Conservation (phyloP, 768 basidiomycete species). For the Coprinopsis marcescibilis region DNA sequence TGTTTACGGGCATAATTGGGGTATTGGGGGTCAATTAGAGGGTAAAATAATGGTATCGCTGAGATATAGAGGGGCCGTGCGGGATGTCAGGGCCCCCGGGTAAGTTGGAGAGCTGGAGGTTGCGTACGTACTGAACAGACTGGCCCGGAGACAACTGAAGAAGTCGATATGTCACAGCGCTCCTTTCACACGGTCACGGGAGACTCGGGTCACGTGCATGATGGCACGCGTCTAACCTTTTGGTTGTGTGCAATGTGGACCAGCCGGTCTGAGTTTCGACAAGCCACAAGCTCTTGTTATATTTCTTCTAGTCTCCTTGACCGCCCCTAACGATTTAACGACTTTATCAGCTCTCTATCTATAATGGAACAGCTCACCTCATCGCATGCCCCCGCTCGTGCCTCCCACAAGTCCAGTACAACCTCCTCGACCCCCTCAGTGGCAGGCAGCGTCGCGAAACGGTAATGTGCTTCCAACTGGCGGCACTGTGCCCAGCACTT, state of each 20-base stretch:
- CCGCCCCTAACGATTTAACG: constrained; percentile 18
- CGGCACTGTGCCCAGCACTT: constrained; percentile 28
- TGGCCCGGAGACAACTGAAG: no score
- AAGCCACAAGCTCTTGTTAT: not conserved
- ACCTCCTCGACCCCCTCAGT: constrained; percentile 48
- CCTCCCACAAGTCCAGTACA: constrained; percentile 51
- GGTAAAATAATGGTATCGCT: not conserved
- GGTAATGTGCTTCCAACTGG: constrained; percentile 35
- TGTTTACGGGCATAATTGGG: constrained; percentile 38
- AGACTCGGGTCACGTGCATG: not conserved
- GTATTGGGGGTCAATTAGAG: constrained; percentile 5
- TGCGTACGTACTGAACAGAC: no score
- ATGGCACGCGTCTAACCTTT: constrained; percentile 5
- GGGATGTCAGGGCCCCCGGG: no score
- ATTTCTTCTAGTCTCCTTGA: constrained; percentile 11
- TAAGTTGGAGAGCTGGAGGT: no score
- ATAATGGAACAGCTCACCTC: constrained; percentile 70
- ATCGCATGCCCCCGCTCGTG: constrained; percentile 55
- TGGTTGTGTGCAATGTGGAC: not conserved
- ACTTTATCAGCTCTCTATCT: constrained; percentile 10
- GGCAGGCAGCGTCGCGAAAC: constrained; percentile 79
- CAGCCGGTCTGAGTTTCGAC: constrained; percentile 10
- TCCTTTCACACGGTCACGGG: not conserved
- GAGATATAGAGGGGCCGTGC: not conserved
- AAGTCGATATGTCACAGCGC: not conserved